Evolutionary conservation across 179 eudicot species (phyloP), one percentile per base, ranked within the genome.

Genomic region (Nepenthes alata): DNA sequence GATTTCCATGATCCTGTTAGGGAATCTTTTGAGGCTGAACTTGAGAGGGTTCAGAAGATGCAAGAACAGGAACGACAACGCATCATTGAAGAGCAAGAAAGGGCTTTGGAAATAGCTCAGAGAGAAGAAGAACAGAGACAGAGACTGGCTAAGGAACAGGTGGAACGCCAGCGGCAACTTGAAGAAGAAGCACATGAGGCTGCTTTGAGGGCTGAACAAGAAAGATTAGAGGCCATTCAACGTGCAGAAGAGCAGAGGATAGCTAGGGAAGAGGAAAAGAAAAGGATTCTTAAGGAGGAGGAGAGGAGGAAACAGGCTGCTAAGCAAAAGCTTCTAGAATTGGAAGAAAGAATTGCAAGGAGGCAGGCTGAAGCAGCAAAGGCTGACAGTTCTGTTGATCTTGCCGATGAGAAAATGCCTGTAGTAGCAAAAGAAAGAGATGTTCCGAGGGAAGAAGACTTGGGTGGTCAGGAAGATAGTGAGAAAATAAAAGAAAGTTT

Each of bases 11-110:
- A 93, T 67, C 98, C 98, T 65, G 87, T 82, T 34, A 78, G 97
- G 72, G 97, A 94, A 71, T 94, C 97, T 39, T 94, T 90, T 68
- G 99, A 94, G 78, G 99, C 99, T 76, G 99, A 94, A 74, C 95
- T 94, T 72, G 99, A 94, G 83, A 80, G 91, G 74, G 96, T 90
- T 63, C 99, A 94, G 73, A 82, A 81, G 81, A 67, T 94, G 77
- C 99, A 94, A 72, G 97, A 94, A 76, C 83, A 79, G 73, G 96
- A 90, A 74, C 76, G 99, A 16, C 88, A 74, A 64, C 81, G 89
- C 55, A 72, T 79, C n/a, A 52, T 83, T 57, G 94, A 85, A 72
- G 96, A 94, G 76, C 99, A 90, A 66, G 94, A 89, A 71, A 82
- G 94, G 73, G 95, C 88, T 47, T 41, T 81, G 75, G 97, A 94